These are phyloP conservation scores for Fusarium decemcellulare DNA, from an alignment of 2,329 filamentous ascomycete genomes.

Conservation along the genomic window DNA sequence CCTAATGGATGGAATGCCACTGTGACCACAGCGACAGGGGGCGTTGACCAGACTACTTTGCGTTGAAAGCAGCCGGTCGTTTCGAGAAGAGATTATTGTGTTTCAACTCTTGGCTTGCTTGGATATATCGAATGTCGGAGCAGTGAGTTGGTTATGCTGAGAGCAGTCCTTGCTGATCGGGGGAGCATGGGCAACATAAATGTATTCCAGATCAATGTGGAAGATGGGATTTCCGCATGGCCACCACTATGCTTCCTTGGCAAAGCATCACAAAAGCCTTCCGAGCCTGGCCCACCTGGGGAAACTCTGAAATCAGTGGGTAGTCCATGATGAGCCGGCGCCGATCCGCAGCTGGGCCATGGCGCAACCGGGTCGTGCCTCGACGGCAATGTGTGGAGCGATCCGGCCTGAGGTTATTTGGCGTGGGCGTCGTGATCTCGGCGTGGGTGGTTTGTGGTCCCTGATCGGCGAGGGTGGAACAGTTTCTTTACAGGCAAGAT, in stretches of 20 bases:
- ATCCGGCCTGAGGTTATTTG: conserved; percentile 32
- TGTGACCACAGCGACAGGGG: conserved; percentile 12
- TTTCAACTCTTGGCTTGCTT: not conserved
- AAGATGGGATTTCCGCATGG: conserved; percentile 3
- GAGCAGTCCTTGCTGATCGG: not conserved
- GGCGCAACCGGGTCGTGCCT: conserved; percentile 15
- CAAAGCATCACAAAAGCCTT: conserved; percentile 15
- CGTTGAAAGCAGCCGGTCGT: not conserved
- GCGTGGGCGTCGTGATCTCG: conserved; percentile 8
- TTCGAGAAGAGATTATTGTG: not conserved
- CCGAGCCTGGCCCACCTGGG: conserved; percentile 20
- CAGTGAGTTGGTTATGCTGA: not conserved
- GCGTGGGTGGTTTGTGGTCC: conserved; percentile 6
- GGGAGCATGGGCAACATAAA: conserved; percentile 32
- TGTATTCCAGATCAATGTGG: not conserved
- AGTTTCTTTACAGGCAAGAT: not conserved
- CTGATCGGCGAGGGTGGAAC: conserved; percentile 26
- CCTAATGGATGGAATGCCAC: conserved; percentile 13
- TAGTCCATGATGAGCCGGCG: conserved; percentile 16
- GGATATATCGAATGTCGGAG: not conserved
- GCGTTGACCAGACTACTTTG: conserved; percentile 7
- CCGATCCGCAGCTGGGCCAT: conserved; percentile 16
- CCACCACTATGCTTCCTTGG: conserved; percentile 15
- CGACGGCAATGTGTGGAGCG: conserved; percentile 17
- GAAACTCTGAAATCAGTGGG: conserved; percentile 31